Conservation (phyloP, 306 rosid genomes). For the Quercus alba region DNA sequence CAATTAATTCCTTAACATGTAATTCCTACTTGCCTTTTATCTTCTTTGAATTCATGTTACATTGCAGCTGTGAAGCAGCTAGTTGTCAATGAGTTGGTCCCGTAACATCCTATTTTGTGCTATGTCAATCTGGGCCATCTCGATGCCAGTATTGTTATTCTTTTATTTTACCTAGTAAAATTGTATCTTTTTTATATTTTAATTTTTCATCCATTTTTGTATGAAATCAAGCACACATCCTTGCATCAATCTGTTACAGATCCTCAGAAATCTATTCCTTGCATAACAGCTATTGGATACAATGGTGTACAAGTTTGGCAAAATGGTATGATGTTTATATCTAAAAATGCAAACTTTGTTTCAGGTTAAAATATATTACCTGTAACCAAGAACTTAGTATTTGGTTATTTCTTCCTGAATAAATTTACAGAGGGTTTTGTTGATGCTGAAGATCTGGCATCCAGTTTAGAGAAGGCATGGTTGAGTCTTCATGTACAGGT, state of each 20-base stretch:
- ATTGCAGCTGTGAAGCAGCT: neutral
- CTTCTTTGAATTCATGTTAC: neutral
- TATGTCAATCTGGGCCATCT: neutral
- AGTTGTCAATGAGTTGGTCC: neutral
- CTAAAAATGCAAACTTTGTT: neutral
- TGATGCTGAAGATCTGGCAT: conserved; percentile 42
- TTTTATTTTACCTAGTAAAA: neutral
- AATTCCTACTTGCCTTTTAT: neutral
- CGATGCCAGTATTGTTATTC: neutral
- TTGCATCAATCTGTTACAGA: conserved; percentile 39
- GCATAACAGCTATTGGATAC: conserved; percentile 54
- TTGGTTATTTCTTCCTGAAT: neutral
- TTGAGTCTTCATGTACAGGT: conserved; percentile 57
- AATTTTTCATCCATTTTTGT: neutral
- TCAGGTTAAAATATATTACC: neutral
- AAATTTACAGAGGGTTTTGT: conserved; percentile 41
- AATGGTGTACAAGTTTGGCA: conserved; percentile 57
- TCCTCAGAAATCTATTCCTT: conserved; percentile 46
- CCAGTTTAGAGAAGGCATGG: conserved; percentile 60
- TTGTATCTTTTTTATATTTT: neutral
- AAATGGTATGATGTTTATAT: conserved; percentile 34
- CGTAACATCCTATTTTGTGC: neutral
- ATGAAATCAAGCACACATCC: conserved; percentile 17
- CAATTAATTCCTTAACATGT: neutral
- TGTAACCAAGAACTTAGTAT: neutral